Evolutionary conservation across 2,329 filamentous ascomycete genomes (phyloP), one percentile per base, ranked within the genome.

Genomic region (Hirsutella rhossiliensis): DNA sequence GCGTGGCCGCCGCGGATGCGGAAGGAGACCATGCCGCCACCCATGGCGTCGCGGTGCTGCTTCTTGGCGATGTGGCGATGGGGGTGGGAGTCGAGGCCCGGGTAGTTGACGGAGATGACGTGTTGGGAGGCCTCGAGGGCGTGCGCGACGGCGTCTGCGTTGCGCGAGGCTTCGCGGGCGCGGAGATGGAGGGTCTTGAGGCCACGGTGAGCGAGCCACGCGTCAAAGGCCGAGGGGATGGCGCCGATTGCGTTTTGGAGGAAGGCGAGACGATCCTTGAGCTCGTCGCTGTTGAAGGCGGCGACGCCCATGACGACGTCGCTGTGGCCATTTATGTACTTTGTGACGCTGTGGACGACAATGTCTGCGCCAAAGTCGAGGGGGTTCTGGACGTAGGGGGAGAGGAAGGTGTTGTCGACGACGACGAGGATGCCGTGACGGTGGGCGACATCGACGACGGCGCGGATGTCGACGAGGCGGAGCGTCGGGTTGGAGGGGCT

Each of bases 321-420:
- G 61, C 80, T 77, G 71, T 98, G 92, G 42, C 92, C 92, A 64
- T 97, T 97, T 71, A 98, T 97, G 69, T 97, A 98, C 70, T 98
- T 98, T 38, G 92, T 98, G 45, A 98, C 92, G 44, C 82, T 89
- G 74, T 97, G 90, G 38, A 97, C 84, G 53, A 97, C 90, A 51
- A 97, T 89, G 64, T 98, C 92, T 54, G 92, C 92, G 54, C 92
- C 92, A 61, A 90, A 87, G 60, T 94, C 83, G 45, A 98, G 79
- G 4, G 92, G 92, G 66, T 95, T 97, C 69, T 98, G 92, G 40
- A 98, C 77, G 63, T 97, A 98, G 29, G 92, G 92, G 48, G 84
- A 90, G 60, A 97, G 73, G 73, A 98, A 98, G 18, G 92, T 98
- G 72, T 98, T 98, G 72, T 98, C 92, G 37, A 98, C 92, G n/a